These are phyloP conservation scores for Aspergillus funiculosus DNA, from an alignment of 495 filamentous ascomycete genomes.

Conservation along the genomic window DNA sequence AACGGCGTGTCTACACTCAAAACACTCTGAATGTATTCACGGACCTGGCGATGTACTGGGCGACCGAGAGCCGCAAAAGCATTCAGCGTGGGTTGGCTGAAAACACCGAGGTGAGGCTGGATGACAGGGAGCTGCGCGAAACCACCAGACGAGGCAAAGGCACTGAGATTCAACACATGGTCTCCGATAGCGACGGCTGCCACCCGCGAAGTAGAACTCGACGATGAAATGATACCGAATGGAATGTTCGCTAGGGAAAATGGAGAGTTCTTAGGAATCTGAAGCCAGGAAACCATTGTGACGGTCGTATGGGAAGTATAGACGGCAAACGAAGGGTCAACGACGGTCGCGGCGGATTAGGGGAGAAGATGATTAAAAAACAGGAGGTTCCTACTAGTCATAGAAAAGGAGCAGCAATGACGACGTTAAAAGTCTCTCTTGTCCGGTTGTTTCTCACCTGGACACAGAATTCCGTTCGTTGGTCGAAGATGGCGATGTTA, in stretches of 20 bases:
- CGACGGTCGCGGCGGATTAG: too few relatives aligned
- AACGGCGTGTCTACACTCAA: conserved; percentile 57
- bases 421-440: too few relatives aligned
- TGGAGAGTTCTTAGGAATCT: conserved; percentile 56
- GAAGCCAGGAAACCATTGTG: conserved; percentile 59
- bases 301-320: not conserved
- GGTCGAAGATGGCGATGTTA: conserved; percentile 16
- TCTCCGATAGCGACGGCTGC: conserved; percentile 76
- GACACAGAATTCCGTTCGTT: conserved; percentile 14
- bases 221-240: conserved; percentile 77
- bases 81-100: conserved; percentile 69
- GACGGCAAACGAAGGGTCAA: not conserved
- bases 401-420: not conserved
- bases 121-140: conserved; percentile 57
- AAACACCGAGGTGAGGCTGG: conserved; percentile 52
- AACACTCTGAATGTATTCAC: conserved; percentile 66
- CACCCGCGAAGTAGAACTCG: conserved; percentile 48
- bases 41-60: conserved; percentile 62
- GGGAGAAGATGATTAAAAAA: too few relatives aligned
- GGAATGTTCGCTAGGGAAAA: conserved; percentile 91
- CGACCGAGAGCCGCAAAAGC: conserved; percentile 75
- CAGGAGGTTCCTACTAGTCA: too few relatives aligned
- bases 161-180: conserved; percentile 68
- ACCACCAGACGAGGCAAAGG: conserved; percentile 53
- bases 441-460: too few relatives aligned